A percentile compares a stretch with the other conserved stretches of the same genome.
Evolutionary conservation across 1,284 basidiomycete genomes (phyloP).

Genomic region (Ceratorhiza oryzae-sativae): DNA sequence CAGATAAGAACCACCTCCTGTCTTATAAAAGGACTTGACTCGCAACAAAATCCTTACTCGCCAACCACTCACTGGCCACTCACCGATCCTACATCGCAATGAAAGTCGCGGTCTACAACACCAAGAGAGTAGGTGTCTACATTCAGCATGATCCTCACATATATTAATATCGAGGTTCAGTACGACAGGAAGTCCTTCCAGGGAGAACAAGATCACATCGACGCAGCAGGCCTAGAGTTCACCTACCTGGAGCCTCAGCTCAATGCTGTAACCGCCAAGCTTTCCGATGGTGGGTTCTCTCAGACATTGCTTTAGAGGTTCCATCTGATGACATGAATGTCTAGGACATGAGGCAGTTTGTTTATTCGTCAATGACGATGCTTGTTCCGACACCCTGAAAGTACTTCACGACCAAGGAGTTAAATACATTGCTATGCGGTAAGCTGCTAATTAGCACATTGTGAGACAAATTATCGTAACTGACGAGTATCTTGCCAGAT

Average conservation of each 20-base stretch:
- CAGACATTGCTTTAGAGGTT: neutral
- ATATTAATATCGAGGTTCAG: slow-evolving; percentile 16
- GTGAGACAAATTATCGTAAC: neutral
- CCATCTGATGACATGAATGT: neutral
- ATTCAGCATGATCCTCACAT: neutral
- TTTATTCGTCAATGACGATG: slow-evolving; percentile 47
- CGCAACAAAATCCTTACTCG: neutral
- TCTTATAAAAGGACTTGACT: neutral
- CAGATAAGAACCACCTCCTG: slow-evolving; percentile 10
- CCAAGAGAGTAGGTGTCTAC: slow-evolving; percentile 36
- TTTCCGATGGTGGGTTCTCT: slow-evolving; percentile 34
- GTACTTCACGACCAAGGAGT: slow-evolving; percentile 43
- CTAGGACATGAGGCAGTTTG: slow-evolving; percentile 45
- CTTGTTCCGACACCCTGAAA: slow-evolving; percentile 42
- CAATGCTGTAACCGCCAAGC: slow-evolving; percentile 41
- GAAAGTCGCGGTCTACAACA: slow-evolving; percentile 43
- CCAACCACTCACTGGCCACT: neutral
- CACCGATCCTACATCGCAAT: slow-evolving; percentile 29
- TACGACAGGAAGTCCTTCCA: slow-evolving; percentile 44
- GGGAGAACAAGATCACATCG: slow-evolving; percentile 34
- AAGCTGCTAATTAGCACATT: slow-evolving; percentile 10
- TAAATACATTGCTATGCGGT: slow-evolving; percentile 45
- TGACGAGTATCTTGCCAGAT: slow-evolving; percentile 20
- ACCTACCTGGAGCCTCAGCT: slow-evolving; percentile 43
- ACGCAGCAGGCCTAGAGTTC: slow-evolving; percentile 39